Base-by-base conservation (phyloP, 202 grass and related monocot genomes). In the Panicum virgatum region DNA sequence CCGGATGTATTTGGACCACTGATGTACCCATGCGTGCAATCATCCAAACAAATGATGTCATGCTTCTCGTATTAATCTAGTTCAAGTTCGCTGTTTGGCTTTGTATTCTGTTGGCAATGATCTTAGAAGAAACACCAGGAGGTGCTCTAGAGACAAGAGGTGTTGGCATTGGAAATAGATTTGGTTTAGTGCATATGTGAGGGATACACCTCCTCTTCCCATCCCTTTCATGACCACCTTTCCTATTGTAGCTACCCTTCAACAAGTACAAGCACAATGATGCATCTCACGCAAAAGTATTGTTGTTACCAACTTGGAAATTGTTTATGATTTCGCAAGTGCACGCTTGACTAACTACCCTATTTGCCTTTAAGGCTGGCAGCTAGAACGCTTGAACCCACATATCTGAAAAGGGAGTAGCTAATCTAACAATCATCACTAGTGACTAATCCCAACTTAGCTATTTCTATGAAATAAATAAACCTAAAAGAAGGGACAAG, bases 191-290 rank as follows among this genome's bases (percentile, higher is more conserved):
- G 72, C 23, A 76, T 70, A 7, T 46, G 51, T 59, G 57, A 27
- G 70, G 59, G 29, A 69, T 62, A 69, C 42, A 25, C 53, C 52
- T 70, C 50, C 29, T 67, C 40, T 3, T 25, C 12, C 60, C 16
- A 64, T 84, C 70, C 15, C 76, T 88, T 76, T 84, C 70, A 76
- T 54, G 70, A 62, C 82, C 82, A 75, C 48, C 70, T 84, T 88
- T 88, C 76, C 62, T 66, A 43, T 40, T 63, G 62, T 69, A 70
- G 25, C 26, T 60, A 64, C 72, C 63, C 9, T 61, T 82, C 53
- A 56, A 82, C 70, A 88, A 88, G 86, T 84, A 88, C 86, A 84
- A 76, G 38, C n/a, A 59, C 42, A 80, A 84, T 80, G 75, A 69
- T 88, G 30, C 48, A 79, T 80, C 48, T 88, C 47, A 58, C 52